Conservation (phyloP, 2,329 filamentous ascomycete species). For the Ploettnerulaceae sp. region DNA sequence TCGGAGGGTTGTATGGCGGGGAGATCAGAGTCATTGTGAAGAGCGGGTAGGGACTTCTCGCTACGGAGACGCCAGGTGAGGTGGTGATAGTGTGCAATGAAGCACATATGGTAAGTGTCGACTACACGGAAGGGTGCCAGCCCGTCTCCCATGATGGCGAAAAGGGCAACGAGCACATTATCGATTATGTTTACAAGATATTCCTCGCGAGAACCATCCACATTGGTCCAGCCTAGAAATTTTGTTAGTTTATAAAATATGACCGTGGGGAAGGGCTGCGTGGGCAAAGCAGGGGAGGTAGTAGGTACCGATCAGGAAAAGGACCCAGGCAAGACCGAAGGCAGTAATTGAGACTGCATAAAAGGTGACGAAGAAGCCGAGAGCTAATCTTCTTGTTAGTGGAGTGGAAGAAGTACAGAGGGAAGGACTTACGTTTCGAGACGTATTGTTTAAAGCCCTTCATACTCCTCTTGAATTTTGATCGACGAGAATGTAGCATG, state of each 20-base stretch:
- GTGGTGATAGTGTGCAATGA: slow-evolving; percentile 59
- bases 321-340: slow-evolving; percentile 82
- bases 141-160: slow-evolving; percentile 66
- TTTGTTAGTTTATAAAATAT: background rate
- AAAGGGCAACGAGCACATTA: slow-evolving; percentile 65
- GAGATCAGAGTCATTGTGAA: slow-evolving; percentile 58
- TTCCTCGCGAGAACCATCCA: slow-evolving; percentile 60
- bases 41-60: slow-evolving; percentile 50
- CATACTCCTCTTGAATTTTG: slow-evolving; percentile 73
- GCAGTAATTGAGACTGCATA: slow-evolving; percentile 80
- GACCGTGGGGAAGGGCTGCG: background rate
- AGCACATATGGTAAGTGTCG: slow-evolving; percentile 78
- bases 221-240: slow-evolving; percentile 63
- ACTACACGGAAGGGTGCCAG: slow-evolving; percentile 70
- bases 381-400: slow-evolving; percentile 42
- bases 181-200: slow-evolving; percentile 69
- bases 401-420: slow-evolving; percentile 4
- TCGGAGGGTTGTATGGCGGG: slow-evolving; percentile 36
- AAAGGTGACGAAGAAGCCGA: slow-evolving; percentile 78
- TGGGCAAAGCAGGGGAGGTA: background rate
- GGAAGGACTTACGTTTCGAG: slow-evolving; percentile 51
- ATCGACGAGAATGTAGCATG: slow-evolving; percentile 77
- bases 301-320: slow-evolving; percentile 70
- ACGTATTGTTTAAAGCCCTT: slow-evolving; percentile 79
- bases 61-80: slow-evolving; percentile 55